Conservation (phyloP, 208 protist species). For the Lotmaria passim region DNA sequence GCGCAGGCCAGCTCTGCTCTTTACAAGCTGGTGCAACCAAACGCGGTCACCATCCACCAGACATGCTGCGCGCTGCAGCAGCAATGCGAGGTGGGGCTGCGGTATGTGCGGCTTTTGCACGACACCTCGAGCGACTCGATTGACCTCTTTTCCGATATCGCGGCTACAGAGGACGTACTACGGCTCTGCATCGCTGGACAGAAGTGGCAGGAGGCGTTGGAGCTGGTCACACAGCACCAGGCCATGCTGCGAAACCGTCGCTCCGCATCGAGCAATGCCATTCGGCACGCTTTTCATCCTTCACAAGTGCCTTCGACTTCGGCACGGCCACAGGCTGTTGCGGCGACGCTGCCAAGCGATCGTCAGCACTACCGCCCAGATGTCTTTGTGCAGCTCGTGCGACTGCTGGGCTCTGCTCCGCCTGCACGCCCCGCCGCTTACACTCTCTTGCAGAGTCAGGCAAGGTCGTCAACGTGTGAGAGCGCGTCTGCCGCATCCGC, state of each 20-base stretch:
- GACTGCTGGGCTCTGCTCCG: slow-evolving; percentile 25
- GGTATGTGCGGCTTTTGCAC: slow-evolving; percentile 44
- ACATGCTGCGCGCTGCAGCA: slow-evolving; percentile 43
- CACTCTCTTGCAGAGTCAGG: slow-evolving; percentile 2
- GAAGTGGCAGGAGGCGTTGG: slow-evolving; percentile 63
- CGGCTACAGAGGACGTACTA: slow-evolving; percentile 43
- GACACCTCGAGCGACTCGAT: slow-evolving; percentile 31
- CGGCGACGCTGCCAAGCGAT: background rate
- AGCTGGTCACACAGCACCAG: slow-evolving; percentile 27
- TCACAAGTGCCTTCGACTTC: background rate
- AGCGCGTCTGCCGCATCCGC: too few relatives aligned
- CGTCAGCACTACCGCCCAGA: slow-evolving; percentile 28
- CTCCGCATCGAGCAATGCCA: too few relatives aligned
- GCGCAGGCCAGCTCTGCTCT: background rate
- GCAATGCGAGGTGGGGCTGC: slow-evolving; percentile 23
- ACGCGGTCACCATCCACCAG: slow-evolving; percentile 71
- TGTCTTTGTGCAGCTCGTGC: slow-evolving; percentile 31
- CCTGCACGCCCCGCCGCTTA: slow-evolving; percentile 10
- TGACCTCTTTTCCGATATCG: slow-evolving; percentile 25
- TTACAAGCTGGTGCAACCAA: slow-evolving; percentile 35
- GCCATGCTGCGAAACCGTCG: background rate
- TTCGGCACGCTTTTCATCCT: background rate
- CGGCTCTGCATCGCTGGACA: slow-evolving; percentile 46
- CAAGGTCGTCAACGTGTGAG: background rate
- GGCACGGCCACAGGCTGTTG: background rate